Base-by-base conservation (phyloP, 305 asterid genomes). In the Withania somnifera region DNA sequence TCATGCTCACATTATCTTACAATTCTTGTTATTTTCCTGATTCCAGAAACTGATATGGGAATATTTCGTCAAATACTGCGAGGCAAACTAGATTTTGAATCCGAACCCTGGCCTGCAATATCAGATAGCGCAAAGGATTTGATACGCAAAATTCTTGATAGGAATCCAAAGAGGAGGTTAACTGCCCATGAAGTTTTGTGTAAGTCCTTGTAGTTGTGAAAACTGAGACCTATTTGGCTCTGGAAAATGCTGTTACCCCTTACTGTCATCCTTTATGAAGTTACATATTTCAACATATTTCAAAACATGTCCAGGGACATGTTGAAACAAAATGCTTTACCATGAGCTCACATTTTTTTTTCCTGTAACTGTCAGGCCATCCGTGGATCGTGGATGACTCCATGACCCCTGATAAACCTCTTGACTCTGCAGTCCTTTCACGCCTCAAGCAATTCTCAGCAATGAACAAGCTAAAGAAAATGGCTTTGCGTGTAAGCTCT, bases 31-130 rank as follows among this genome's bases (percentile, higher is more conserved):
- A 58, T 78, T 63, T 82, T 51, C 63, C 82, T 85, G 26, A 73
- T 53, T 85, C 36, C 93, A 95, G 99, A 95, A 89, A 94, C 99
- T 82, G 99, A 95, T 91, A 93, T 90, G 94, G 99, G 98, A 83
- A 93, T 95, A 84, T 95, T 95, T 90, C 97, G 98, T 80, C 95
- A 95, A 96, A 94, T 95, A 88, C 86, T 95, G 83, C 84, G 77
- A 82, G 97, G 89, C 53, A 91, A 93, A 81, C 82, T 95, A 83
- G 99, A 95, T 89, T 94, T 94, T 73, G 93, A 90, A 75, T 91
- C 98, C 3, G 98, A 94, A 84, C 99, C 99, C 28, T 95, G 99
- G 99, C 98, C 99, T n/a, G 92, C 88, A 63, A 92, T 95, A 86
- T 91, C 99, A 53, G 97, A 86, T 69, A 82, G 88, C 57, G 98